A percentile compares a stretch with the other conserved stretches of the same genome.
phyloP scores from a whole-genome alignment of 768 basidiomycete genomes.

The Tubosaeta brunneosetosa region DNA sequence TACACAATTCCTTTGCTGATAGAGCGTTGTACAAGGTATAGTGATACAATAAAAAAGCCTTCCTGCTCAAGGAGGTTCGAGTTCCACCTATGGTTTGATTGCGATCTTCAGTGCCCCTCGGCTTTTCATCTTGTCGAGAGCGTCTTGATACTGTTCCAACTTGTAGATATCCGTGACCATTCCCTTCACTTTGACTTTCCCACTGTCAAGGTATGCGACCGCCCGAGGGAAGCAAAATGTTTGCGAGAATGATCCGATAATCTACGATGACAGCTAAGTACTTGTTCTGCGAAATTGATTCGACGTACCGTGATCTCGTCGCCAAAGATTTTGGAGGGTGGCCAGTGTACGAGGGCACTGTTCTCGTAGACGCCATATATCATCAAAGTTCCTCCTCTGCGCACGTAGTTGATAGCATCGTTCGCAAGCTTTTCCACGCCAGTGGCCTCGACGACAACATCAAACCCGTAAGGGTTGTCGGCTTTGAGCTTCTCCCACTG shows the following conservation, averaged over 20 bases:
- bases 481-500: slow-evolving; percentile 81
- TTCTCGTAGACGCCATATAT: slow-evolving; percentile 90
- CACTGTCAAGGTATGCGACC: slow-evolving; percentile 82
- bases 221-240: slow-evolving; percentile 88
- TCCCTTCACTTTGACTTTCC: slow-evolving; percentile 78
- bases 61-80: neutral
- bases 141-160: slow-evolving; percentile 64
- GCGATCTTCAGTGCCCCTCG: slow-evolving; percentile 58
- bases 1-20: neutral
- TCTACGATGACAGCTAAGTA: slow-evolving; percentile 38
- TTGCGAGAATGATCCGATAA: slow-evolving; percentile 89
- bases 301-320: slow-evolving; percentile 58
- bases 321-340: slow-evolving; percentile 74
- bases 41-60: slow-evolving; percentile 12
- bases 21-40: slow-evolving; percentile 16
- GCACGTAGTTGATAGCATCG: slow-evolving; percentile 84
- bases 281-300: neutral
- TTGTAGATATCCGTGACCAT: slow-evolving; percentile 70
- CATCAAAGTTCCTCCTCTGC: slow-evolving; percentile 80
- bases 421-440: slow-evolving; percentile 87
- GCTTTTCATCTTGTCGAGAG: slow-evolving; percentile 69
- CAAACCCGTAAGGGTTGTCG: slow-evolving; percentile 84
- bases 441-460: slow-evolving; percentile 77
- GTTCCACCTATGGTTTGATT: slow-evolving; percentile 44
- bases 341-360: slow-evolving; percentile 79